Base-by-base conservation (phyloP, 805 yeast species). In the Schwanniomyces occidentalis region DNA sequence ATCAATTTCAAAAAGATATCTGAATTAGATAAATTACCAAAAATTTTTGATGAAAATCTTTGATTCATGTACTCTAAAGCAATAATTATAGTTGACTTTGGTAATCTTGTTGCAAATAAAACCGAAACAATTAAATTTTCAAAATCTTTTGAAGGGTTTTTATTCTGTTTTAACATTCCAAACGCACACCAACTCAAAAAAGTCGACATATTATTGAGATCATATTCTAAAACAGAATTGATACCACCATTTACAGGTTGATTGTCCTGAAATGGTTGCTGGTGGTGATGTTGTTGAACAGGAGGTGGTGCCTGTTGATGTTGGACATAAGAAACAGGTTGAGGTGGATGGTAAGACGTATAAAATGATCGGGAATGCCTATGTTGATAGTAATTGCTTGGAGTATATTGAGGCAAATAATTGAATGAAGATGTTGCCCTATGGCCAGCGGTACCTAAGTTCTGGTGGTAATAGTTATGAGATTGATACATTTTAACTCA, bases 41-140 rank as follows among this genome's bases (percentile, higher is more conserved):
- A 40, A 6, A 37, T 29, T 31, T 50, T 53, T 24, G 55, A 35
- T 30, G 69, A 56, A 38, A 60, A 61, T 41, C 85, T 71, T 52
- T 84, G 84, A 49, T 85, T 77, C 51, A 90, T 65, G 54, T 85
- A 88, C 47, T 87, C 86, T 51, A 89, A 68, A 13, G 95, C 81
- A 51, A 90, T 70, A 21, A 89, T 69, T 26, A 93, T 73, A 12
- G 98, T 85, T 2, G 88, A 76, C 45, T 81, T 76, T 19, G 97
- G 95, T 48, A 91, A 69, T 46, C 98, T 78, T 4, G 97, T 93
- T 8, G 96, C 95, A 37, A 81, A 73, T 41, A 91, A 67, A 2
- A 91, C 90, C 25, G 82, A 75, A 36, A 73, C 71, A 13, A 87
- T 66, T 44, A 78, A 78, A 40, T 68, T 65, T 48, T 73, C 77